phyloP scores from a whole-genome alignment of 116 monocot species.

The Iris pallida region DNA sequence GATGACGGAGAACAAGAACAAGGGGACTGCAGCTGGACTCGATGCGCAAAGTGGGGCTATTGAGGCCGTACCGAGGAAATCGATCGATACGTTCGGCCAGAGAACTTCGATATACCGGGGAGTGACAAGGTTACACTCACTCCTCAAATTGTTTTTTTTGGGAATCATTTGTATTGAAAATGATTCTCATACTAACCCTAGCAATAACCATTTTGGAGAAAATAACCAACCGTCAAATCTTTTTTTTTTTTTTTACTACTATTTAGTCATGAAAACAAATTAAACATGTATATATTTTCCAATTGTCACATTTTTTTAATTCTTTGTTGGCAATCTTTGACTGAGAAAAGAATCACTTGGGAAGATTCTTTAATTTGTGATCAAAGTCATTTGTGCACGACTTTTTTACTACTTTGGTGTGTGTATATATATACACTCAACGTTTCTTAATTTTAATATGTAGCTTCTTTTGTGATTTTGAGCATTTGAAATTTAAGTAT shows the following conservation, averaged over 20 bases:
- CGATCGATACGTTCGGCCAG: conserved; percentile 91
- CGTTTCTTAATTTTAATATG: not conserved
- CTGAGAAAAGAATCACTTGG: too few relatives aligned
- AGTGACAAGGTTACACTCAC: conserved; percentile 65
- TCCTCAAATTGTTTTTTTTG: not conserved
- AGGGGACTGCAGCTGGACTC: conserved; percentile 3
- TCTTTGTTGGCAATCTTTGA: too few relatives aligned
- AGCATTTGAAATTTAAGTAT: too few relatives aligned
- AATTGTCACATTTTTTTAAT: too few relatives aligned
- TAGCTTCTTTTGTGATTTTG: not conserved
- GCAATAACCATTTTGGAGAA: not conserved
- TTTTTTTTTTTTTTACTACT: not conserved
- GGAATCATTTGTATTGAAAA: not conserved
- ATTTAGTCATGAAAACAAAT: too few relatives aligned
- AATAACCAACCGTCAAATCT: not conserved
- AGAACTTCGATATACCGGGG: conserved; percentile 95
- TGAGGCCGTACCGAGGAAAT: conserved; percentile 54
- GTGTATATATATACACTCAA: not conserved
- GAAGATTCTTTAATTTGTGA: too few relatives aligned
- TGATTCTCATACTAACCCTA: not conserved
- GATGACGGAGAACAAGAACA: conserved; percentile 51
- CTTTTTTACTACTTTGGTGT: too few relatives aligned
- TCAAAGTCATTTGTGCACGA: too few relatives aligned
- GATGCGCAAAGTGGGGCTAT: conserved; percentile 42
- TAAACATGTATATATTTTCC: too few relatives aligned